Conservation (phyloP, 1,284 basidiomycete genomes). For the Ustilago cynodontis region DNA sequence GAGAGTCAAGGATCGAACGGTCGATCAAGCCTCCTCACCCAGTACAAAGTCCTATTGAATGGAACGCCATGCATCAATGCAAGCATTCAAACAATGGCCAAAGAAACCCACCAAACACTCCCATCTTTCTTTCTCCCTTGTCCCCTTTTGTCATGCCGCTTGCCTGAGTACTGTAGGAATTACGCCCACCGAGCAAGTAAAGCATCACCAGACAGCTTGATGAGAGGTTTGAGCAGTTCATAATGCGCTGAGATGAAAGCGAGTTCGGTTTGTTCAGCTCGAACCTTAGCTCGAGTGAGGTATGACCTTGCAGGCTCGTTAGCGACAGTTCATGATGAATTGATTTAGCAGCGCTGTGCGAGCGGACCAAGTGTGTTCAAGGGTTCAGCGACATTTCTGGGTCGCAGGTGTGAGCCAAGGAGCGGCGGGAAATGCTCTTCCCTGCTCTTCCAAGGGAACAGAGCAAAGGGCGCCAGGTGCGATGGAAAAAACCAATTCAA, state of each 20-base stretch:
- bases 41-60: not conserved
- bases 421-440: constrained; percentile 13
- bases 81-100: not conserved
- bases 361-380: too few species aligned
- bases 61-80: not conserved
- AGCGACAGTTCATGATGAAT: too few species aligned
- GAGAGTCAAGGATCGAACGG: too few species aligned
- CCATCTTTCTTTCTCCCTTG: not conserved
- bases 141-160: not conserved
- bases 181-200: too few species aligned
- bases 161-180: not conserved
- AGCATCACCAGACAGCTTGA: not conserved
- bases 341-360: not conserved
- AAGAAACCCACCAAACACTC: not conserved
- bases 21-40: not conserved
- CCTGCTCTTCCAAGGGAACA: too few species aligned
- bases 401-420: not conserved
- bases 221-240: not conserved
- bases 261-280: not conserved
- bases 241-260: not conserved
- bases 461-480: too few species aligned
- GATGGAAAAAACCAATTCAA: not conserved
- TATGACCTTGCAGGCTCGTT: not conserved
- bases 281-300: not conserved
- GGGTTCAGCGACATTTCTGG: too few species aligned